Evolutionary conservation across 768 basidiomycete genomes (phyloP), one percentile per base, ranked within the genome.

Genomic region (Rhodocollybia butyracea): DNA sequence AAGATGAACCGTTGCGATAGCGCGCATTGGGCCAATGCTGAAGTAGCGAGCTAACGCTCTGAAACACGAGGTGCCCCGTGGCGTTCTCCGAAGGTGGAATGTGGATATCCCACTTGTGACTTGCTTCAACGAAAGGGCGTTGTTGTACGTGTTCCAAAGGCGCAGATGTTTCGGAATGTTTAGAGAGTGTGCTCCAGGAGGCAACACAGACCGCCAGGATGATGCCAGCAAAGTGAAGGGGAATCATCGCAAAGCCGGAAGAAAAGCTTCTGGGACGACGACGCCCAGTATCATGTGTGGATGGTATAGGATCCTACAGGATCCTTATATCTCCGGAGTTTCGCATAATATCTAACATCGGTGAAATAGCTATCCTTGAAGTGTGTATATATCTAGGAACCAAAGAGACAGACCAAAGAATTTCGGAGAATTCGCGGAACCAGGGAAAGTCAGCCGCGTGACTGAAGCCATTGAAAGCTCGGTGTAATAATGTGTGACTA

Each of bases 11-110:
- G 56, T 72, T 72, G 43, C 70, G 62, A 62, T 74, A 69, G 2
- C 70, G 69, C 0, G 72, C 69, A 46, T 73, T 72, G 8, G 71
- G 71, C 72, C 72, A 73, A 55, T 69, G 71, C 45, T 73, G 72
- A 21, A 73, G 63, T 2, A 57, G 61, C 56, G 55, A 61, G 47
- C 54, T 58, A 3, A 62, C 63, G 41, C 60, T 64, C 21, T 62
- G 59, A 10, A 67, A 68, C 3, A 67, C 61, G 27, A 52, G 64
- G 46, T 46, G 68, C 40, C 59, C 68, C 1, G 72, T 70, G 3
- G 29, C 47, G 54, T 66, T 64, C 1, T 60, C 51, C 17, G 59
- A 51, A 2, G 69, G 70, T 4, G 46, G 38, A 5, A 43, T 36
- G 24, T 67, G 50, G 10, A 71, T 29, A 29, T 27, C 47, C 70